These are phyloP conservation scores for Aplosporella prunicola DNA, from an alignment of 2,329 filamentous ascomycete genomes.

Conservation along the genomic window DNA sequence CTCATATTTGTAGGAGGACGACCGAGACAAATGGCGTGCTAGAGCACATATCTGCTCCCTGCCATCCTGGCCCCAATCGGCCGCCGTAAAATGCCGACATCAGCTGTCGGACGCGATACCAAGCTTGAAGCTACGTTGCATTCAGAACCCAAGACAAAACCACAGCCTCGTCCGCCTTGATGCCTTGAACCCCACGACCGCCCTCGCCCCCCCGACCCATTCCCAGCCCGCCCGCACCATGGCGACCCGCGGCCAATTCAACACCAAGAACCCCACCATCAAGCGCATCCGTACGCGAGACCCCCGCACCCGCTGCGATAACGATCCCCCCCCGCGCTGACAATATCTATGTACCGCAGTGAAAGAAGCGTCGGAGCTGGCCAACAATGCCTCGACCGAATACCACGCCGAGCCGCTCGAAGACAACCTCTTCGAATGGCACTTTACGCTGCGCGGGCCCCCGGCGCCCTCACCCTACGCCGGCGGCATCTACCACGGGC, in stretches of 20 bases:
- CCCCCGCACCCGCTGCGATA: conserved; percentile 10
- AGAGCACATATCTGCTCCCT: too few relatives aligned
- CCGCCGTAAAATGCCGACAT: conserved; percentile 2
- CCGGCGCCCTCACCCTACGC: conserved; percentile 69
- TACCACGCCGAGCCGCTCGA: conserved; percentile 81
- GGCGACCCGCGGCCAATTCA: conserved; percentile 42
- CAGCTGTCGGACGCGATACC: conserved; percentile 5
- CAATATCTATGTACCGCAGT: conserved; percentile 45
- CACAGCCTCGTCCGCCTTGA: background rate
- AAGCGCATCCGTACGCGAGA: conserved; percentile 62
- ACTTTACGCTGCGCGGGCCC: conserved; percentile 91
- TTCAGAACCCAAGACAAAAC: background rate
- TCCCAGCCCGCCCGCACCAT: conserved; percentile 18
- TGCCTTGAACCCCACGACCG: background rate
- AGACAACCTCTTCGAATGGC: conserved; percentile 92
- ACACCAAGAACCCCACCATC: conserved; percentile 73
- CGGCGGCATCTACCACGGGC: conserved; percentile 84
- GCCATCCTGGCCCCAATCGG: background rate
- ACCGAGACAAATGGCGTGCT: too few relatives aligned
- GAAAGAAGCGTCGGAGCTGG: conserved; percentile 83
- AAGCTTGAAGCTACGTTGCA: conserved; percentile 8
- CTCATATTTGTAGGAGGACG: too few relatives aligned
- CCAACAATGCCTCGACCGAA: conserved; percentile 68
- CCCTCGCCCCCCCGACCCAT: background rate
- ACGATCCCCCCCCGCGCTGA: conserved; percentile 18